Evolutionary conservation across 2,329 filamentous ascomycete genomes (phyloP).

Genomic region (Alternaria ethzedia): DNA sequence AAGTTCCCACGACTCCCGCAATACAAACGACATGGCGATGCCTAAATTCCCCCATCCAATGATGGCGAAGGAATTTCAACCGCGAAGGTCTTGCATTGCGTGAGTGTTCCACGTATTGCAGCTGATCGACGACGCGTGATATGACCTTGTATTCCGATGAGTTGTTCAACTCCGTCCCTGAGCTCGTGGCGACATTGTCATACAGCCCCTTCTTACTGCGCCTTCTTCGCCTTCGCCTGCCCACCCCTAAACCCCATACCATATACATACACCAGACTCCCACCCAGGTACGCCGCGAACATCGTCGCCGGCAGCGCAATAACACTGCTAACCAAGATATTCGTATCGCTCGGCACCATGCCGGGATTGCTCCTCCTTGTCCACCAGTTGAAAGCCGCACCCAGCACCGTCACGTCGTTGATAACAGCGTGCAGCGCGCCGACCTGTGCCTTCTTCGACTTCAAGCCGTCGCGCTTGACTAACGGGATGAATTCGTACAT

Average conservation of each 20-base stretch:
- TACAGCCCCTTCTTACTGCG: too few relatives aligned
- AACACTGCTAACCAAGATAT: conserved; percentile 47
- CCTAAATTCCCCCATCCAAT: too few relatives aligned
- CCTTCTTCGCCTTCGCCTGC: conserved; percentile 36
- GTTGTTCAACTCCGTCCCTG: too few relatives aligned
- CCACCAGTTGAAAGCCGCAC: conserved; percentile 54
- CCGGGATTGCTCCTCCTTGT: conserved; percentile 39
- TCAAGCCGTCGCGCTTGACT: conserved; percentile 52
- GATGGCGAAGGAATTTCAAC: too few relatives aligned
- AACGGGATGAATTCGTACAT: conserved; percentile 49
- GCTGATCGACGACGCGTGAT: too few relatives aligned
- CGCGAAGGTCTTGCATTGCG: too few relatives aligned
- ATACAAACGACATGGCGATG: too few relatives aligned
- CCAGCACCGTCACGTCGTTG: conserved; percentile 51
- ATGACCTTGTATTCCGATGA: too few relatives aligned
- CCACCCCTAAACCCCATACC: conserved; percentile 52
- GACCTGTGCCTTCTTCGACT: conserved; percentile 51
- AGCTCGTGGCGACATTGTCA: too few relatives aligned
- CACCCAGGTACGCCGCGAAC: conserved; percentile 53
- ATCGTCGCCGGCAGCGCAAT: conserved; percentile 45
- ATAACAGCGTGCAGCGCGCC: conserved; percentile 51
- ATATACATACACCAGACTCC: conserved; percentile 53
- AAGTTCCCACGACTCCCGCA: too few relatives aligned
- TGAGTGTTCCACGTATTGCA: too few relatives aligned
- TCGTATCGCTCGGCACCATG: conserved; percentile 46